Conservation (phyloP, 495 filamentous ascomycete genomes). For the Aspergillus bridgeri region DNA sequence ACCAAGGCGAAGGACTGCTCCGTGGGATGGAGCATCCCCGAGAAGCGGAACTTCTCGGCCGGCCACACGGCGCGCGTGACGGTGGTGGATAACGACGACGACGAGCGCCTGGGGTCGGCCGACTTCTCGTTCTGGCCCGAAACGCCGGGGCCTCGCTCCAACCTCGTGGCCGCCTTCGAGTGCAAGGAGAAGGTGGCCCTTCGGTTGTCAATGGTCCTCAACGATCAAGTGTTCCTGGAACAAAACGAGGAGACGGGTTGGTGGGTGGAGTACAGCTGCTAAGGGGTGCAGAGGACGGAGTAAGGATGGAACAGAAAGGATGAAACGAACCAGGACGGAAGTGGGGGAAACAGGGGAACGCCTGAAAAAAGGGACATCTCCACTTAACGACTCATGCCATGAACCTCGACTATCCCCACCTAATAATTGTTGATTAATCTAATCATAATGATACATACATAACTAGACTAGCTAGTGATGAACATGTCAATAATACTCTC, state of each 20-base stretch:
- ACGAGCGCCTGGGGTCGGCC: not conserved
- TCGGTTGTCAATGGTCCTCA: not conserved
- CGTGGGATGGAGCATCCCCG: conserved; percentile 4
- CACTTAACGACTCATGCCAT: not conserved
- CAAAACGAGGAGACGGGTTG: conserved; percentile 6
- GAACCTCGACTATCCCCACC: not conserved
- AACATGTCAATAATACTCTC: not conserved
- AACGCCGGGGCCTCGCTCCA: not conserved
- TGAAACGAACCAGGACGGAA: not conserved
- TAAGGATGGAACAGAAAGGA: too few relatives aligned
- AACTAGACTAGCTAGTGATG: not conserved
- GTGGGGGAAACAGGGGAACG: not conserved
- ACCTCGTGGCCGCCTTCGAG: not conserved
- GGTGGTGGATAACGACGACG: not conserved
- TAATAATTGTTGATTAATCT: not conserved
- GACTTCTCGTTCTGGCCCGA: conserved; percentile 8
- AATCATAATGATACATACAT: not conserved
- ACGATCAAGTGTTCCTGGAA: conserved; percentile 3
- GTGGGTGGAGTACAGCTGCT: conserved; percentile 5
- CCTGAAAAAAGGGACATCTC: too few relatives aligned
- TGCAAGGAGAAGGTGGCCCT: conserved; percentile 1
- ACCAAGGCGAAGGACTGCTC: conserved; percentile 1
- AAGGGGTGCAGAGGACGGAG: not conserved
- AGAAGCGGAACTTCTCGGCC: conserved; percentile 3
- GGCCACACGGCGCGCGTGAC: conserved; percentile 5